Base-by-base conservation (phyloP, 805 yeast species). In the Barnettozyma pratensis region DNA sequence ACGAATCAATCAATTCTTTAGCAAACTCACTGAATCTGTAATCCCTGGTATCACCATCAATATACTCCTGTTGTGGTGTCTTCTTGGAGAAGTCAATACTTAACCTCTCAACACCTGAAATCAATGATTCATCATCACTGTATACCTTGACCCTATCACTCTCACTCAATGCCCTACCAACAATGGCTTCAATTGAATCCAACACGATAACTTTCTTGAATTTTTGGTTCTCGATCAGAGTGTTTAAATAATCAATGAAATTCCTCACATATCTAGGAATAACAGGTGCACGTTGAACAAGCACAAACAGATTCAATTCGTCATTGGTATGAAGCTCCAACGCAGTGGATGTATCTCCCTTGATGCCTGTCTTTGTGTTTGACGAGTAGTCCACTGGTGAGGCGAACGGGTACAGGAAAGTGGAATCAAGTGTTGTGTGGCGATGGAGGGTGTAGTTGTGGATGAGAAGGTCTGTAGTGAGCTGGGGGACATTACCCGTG, bases 401-500 rank as follows among this genome's bases (percentile, higher is more conserved):
- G 0, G 83, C 82, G 67, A 92, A 88, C 3, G 98, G 96, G 60
- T 85, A 87, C 7, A 90, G 65, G 54, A 71, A 77, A 3, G 69
- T 63, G 45, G 81, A 82, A 57, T 85, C 85, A 30, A 91, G 65
- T 12, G 76, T 60, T 9, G 77, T 80, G 4, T 83, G 71, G 48
- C 65, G 53, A 49, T 83, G 76, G 9, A 83, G 76, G 5, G 71
- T 72, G 27, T 77, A 66, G n/a, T 83, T 79, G 57, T 84, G 85
- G 8, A 90, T 70, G 28, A 92, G 66, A 31, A 91, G 70, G 64
- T 91, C 98, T 6, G 77, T 65, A 0, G 91, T 67, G 43, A 92
- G 68, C 63, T 94, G 99, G 0, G 98, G 95, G 4, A 90, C 85
- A 59, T 92, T 94, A 7, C 96, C 98, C 6, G 87, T 76, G 4